phyloP scores from a whole-genome alignment of 2,329 filamentous ascomycete genomes.

The Metarhizium sp. region DNA sequence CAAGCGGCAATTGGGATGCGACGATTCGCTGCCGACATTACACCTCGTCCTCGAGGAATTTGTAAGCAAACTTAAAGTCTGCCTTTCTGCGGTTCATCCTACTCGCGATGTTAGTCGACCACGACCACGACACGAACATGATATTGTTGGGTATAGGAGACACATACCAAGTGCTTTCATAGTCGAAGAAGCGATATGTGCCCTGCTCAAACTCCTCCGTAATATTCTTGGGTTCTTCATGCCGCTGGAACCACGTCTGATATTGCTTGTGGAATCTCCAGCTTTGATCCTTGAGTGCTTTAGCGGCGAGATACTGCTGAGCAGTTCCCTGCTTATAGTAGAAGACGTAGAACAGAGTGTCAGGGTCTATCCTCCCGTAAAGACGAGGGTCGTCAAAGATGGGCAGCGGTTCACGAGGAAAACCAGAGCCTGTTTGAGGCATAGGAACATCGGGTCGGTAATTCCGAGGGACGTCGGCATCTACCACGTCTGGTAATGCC shows the following conservation, averaged over 20 bases:
- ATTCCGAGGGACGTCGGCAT: slow-evolving; percentile 72
- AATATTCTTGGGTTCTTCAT: slow-evolving; percentile 97
- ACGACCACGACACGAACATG: neutral
- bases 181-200: slow-evolving; percentile 98
- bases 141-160: slow-evolving; percentile 1
- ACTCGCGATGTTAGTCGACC: slow-evolving; percentile 9
- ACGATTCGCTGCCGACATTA: slow-evolving; percentile 17
- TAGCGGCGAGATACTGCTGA: slow-evolving; percentile 90
- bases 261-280: slow-evolving; percentile 99
- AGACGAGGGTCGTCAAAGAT: slow-evolving; percentile 87
- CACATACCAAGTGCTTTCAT: slow-evolving; percentile 95
- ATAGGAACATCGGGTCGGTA: slow-evolving; percentile 79
- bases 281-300: slow-evolving; percentile 95
- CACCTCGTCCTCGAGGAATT: slow-evolving; percentile 92
- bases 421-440: slow-evolving; percentile 66
- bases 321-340: slow-evolving; percentile 97
- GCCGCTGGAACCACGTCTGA: slow-evolving; percentile 97
- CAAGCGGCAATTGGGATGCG: neutral
- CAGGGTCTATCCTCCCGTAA: slow-evolving; percentile 84
- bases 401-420: slow-evolving; percentile 82
- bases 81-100: slow-evolving; percentile 99
- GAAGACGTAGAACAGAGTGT: slow-evolving; percentile 97
- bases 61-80: slow-evolving; percentile 97
- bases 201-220: slow-evolving; percentile 98
- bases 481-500: slow-evolving; percentile 63